Conservation (phyloP, 257 asterid genomes). For the Paraleonurus japonicus region DNA sequence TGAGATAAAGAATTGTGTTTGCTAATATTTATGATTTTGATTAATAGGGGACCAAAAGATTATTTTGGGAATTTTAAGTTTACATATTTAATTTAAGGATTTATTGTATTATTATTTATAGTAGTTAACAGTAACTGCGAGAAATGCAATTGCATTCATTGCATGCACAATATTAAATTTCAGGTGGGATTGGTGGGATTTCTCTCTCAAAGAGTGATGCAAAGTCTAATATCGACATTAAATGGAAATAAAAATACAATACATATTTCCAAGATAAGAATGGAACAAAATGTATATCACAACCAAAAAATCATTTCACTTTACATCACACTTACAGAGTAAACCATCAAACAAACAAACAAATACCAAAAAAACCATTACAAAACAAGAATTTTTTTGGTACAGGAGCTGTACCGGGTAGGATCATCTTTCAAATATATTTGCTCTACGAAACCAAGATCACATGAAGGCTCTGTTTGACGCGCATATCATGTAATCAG, state of each 20-base stretch:
- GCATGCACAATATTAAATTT: no score
- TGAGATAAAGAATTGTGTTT: no score
- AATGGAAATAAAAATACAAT: not conserved
- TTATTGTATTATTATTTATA: no score
- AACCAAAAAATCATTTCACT: conserved; percentile 2
- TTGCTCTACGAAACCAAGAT: not conserved
- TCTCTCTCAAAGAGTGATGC: not conserved
- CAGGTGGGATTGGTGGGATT: no score
- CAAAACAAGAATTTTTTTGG: not conserved
- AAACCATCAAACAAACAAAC: conserved; percentile 24
- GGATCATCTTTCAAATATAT: conserved; percentile 6
- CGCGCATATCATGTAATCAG: not conserved
- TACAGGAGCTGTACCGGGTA: no score
- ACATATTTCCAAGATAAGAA: conserved; percentile 11
- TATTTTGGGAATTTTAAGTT: no score
- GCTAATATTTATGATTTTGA: no score
- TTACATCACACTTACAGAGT: conserved; percentile 22
- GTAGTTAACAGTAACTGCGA: no score
- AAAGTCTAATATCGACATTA: not conserved
- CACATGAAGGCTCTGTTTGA: not conserved
- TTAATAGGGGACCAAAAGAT: no score
- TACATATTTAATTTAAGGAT: no score
- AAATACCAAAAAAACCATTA: conserved; percentile 8
- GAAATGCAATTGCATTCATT: no score
- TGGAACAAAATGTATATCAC: conserved; percentile 16